These are phyloP conservation scores for Nicotiana undulata DNA, from an alignment of 257 asterid genomes.

Conservation along the genomic window DNA sequence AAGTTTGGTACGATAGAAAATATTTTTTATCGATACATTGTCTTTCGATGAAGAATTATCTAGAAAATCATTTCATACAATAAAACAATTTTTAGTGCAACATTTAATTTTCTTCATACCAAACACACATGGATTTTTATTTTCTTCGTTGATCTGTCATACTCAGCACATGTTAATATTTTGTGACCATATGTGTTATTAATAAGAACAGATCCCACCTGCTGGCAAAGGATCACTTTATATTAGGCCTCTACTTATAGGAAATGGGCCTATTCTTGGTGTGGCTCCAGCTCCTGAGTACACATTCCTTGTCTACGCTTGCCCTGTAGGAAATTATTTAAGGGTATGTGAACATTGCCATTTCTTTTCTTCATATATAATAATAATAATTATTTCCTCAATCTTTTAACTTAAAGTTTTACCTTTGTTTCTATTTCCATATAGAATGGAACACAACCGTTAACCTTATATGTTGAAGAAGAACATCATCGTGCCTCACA, in stretches of 20 bases:
- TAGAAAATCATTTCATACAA: not conserved
- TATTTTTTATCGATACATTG: too few species aligned
- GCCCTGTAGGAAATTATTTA: conserved; percentile 84
- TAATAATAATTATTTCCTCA: not conserved
- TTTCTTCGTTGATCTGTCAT: not conserved
- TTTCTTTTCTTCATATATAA: not conserved
- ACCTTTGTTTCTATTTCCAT: not conserved
- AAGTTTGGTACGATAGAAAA: not conserved
- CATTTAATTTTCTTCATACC: not conserved
- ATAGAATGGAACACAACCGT: conserved; percentile 52
- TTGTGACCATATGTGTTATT: not conserved
- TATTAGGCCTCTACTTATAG: conserved; percentile 74
- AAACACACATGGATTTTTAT: not conserved
- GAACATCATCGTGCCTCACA: conserved; percentile 61
- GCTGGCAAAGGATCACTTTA: conserved; percentile 81
- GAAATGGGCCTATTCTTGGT: conserved; percentile 76
- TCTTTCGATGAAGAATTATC: too few species aligned
- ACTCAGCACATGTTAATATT: not conserved
- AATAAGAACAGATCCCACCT: conserved; percentile 71
- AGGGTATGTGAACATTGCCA: conserved; percentile 30
- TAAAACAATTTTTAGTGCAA: not conserved
- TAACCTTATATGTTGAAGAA: conserved; percentile 62
- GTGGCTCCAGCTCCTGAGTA: conserved; percentile 69
- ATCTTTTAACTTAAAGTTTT: not conserved
- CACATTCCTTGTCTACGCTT: conserved; percentile 73